Evolutionary conservation across 148 eudicot genomes (phyloP).

Genomic region (Spergularia marina): DNA sequence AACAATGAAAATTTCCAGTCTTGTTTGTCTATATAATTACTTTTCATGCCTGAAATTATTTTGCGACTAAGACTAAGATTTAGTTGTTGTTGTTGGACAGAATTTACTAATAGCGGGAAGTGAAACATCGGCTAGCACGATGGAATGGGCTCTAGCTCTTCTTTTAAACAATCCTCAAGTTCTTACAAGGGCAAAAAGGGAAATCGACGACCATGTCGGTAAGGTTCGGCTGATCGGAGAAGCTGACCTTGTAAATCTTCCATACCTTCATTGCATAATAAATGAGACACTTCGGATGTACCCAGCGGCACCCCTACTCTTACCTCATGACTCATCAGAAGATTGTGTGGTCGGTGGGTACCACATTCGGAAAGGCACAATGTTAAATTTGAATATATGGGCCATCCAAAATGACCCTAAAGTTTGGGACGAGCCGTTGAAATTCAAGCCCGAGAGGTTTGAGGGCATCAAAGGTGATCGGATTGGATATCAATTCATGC

Average conservation of each 20-base stretch:
- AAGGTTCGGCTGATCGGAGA: slow-evolving; percentile 12
- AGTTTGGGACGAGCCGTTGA: slow-evolving; percentile 16
- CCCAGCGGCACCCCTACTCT: slow-evolving; percentile 4
- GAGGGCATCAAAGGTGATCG: slow-evolving; percentile 11
- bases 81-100: background rate
- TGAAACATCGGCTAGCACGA: slow-evolving; percentile 17
- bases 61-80: background rate
- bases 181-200: background rate
- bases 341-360: slow-evolving; percentile 18
- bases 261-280: slow-evolving; percentile 20
- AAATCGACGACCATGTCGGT: slow-evolving; percentile 13
- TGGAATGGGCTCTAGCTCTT: slow-evolving; percentile 21
- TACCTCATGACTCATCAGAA: slow-evolving; percentile 18
- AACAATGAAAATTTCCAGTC: too few relatives aligned
- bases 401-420: slow-evolving; percentile 20
- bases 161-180: background rate
- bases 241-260: slow-evolving; percentile 13
- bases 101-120: slow-evolving; percentile 18
- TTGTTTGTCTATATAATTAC: too few relatives aligned
- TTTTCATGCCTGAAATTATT: too few relatives aligned
- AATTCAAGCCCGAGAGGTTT: slow-evolving; percentile 23
- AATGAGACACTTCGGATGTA: slow-evolving; percentile 26
- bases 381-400: slow-evolving; percentile 18
- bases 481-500: slow-evolving; percentile 16
- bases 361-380: slow-evolving; percentile 6